Conservation (phyloP, 2,329 filamentous ascomycete genomes). For the Daldinia sp. region DNA sequence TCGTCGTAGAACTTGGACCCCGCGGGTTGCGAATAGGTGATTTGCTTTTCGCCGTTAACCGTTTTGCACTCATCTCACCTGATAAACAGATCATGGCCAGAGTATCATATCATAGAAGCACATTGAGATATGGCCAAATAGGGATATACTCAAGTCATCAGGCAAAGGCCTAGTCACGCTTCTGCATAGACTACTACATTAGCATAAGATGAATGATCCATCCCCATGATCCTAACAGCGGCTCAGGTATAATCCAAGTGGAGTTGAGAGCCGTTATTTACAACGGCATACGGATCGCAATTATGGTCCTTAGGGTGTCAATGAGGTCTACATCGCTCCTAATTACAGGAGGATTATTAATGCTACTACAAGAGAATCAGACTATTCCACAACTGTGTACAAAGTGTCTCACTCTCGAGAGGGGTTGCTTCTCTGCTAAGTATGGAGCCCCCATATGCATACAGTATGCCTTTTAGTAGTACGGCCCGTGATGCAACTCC, state of each 20-base stretch:
- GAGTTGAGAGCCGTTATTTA: neutral
- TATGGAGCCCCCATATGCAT: neutral
- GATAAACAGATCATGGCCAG: conserved; percentile 4
- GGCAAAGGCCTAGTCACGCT: neutral
- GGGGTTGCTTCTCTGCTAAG: neutral
- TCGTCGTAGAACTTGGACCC: conserved; percentile 5
- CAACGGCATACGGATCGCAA: neutral
- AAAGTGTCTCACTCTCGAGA: neutral
- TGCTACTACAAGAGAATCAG: neutral
- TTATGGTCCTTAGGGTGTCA: neutral
- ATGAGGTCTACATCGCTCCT: neutral
- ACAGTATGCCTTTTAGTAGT: neutral
- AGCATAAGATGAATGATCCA: neutral
- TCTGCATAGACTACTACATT: neutral
- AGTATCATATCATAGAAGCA: conserved; percentile 4
- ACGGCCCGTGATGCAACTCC: neutral
- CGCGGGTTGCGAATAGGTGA: neutral
- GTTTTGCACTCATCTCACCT: conserved; percentile 8
- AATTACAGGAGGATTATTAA: neutral
- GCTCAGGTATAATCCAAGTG: neutral
- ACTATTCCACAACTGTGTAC: neutral
- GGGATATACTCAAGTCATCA: neutral
- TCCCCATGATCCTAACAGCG: neutral
- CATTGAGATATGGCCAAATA: neutral
- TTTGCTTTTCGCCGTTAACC: conserved; percentile 15